phyloP scores from a whole-genome alignment of 2,329 filamentous ascomycete genomes.

The Tolypocladium ovalisporum region DNA sequence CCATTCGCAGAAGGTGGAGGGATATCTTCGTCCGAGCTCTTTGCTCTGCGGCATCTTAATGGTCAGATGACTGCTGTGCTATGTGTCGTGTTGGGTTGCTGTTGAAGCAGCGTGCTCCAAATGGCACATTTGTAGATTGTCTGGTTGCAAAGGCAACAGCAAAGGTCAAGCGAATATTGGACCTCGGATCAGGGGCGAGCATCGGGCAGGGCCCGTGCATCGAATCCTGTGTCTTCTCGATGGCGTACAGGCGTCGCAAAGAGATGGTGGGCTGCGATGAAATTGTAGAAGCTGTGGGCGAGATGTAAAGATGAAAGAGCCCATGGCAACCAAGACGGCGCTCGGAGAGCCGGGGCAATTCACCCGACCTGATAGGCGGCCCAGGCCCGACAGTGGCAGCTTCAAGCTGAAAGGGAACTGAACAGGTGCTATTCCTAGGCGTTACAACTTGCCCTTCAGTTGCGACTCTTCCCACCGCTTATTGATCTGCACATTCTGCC shows the following conservation, averaged over 20 bases:
- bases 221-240: neutral
- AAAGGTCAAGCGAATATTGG: neutral
- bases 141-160: neutral
- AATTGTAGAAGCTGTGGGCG: neutral
- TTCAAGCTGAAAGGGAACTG: neutral
- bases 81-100: neutral
- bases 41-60: neutral
- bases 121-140: neutral
- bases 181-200: neutral
- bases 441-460: constrained; percentile 10
- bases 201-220: neutral
- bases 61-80: neutral
- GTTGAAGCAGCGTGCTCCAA: neutral
- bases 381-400: no score
- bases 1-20: constrained; percentile 27
- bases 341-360: neutral
- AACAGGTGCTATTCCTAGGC: neutral
- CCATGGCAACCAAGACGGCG: neutral
- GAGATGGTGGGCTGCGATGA: neutral
- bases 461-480: constrained; percentile 52
- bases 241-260: neutral
- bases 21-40: neutral
- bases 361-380: neutral
- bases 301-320: neutral
- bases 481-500: constrained; percentile 61